Percentiles rank a stretch among this genome's conserved stretches.
Conservation (phyloP, 176 grass and related monocot genomes). For the Rhynchospora breviuscula region DNA sequence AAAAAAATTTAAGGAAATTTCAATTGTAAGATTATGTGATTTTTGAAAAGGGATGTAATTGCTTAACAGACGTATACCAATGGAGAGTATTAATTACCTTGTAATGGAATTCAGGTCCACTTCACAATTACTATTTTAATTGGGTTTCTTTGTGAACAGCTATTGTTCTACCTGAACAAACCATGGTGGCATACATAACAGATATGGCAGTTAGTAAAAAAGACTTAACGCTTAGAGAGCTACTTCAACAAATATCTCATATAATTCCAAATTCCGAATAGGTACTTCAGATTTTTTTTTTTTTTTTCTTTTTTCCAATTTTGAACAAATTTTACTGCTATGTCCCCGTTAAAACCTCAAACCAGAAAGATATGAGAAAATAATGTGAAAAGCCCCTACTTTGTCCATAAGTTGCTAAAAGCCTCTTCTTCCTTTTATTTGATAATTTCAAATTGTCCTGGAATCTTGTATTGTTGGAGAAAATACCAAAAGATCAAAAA, state of each 20-base stretch:
- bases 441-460: not conserved
- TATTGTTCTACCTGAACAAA: slow-evolving; percentile 71
- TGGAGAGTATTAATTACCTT: not conserved
- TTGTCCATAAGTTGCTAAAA: not conserved
- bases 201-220: slow-evolving; percentile 77
- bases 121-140: not conserved
- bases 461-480: not conserved
- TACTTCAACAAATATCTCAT: slow-evolving; percentile 32
- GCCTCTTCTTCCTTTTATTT: not conserved
- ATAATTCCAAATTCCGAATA: slow-evolving; percentile 35
- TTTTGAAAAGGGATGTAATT: not conserved
- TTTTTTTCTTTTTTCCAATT: not conserved
- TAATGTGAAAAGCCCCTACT: not conserved
- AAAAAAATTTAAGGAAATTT: not conserved
- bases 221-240: slow-evolving; percentile 60
- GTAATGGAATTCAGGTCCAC: not conserved
- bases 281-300: slow-evolving; percentile 8
- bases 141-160: slow-evolving; percentile 8
- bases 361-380: not conserved
- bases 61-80: not conserved
- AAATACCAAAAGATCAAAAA: not conserved
- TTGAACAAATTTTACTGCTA: not conserved
- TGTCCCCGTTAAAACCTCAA: not conserved
- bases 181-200: slow-evolving; percentile 59
- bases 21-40: not conserved